These are phyloP conservation scores for Cercospora sp. DNA, from an alignment of 2,329 filamentous ascomycete species.

Conservation along the genomic window DNA sequence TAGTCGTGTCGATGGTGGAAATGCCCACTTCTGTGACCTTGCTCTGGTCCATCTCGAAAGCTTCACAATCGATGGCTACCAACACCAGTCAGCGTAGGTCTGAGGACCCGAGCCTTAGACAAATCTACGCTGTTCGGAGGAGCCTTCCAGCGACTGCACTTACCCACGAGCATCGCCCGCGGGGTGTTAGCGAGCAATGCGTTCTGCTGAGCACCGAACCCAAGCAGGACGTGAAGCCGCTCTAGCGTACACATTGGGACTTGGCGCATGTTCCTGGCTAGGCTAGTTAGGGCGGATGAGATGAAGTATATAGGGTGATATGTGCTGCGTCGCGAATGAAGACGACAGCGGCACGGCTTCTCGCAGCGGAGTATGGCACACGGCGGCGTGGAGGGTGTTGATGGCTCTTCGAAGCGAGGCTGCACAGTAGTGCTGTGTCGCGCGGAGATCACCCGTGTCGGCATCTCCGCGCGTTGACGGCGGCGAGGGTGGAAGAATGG, in stretches of 20 bases:
- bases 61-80: constrained; percentile 78
- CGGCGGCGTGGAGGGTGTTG: not conserved
- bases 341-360: not conserved
- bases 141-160: not conserved
- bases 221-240: constrained; percentile 16
- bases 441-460: not conserved
- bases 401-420: not conserved
- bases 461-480: not conserved
- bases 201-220: not conserved
- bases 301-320: not conserved
- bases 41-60: constrained; percentile 66
- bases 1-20: constrained; percentile 70
- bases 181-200: not conserved
- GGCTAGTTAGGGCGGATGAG: not conserved
- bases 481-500: not conserved
- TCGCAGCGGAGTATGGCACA: not conserved
- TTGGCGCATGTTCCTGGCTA: not conserved
- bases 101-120: constrained; percentile 9
- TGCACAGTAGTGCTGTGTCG: not conserved
- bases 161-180: not conserved
- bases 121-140: not conserved
- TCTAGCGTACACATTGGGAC: not conserved
- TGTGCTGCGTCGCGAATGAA: not conserved
- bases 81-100: constrained; percentile 55
- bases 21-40: constrained; percentile 84